Base-by-base conservation (phyloP, 148 eudicot species). In the Vaccinium vitisidaea region DNA sequence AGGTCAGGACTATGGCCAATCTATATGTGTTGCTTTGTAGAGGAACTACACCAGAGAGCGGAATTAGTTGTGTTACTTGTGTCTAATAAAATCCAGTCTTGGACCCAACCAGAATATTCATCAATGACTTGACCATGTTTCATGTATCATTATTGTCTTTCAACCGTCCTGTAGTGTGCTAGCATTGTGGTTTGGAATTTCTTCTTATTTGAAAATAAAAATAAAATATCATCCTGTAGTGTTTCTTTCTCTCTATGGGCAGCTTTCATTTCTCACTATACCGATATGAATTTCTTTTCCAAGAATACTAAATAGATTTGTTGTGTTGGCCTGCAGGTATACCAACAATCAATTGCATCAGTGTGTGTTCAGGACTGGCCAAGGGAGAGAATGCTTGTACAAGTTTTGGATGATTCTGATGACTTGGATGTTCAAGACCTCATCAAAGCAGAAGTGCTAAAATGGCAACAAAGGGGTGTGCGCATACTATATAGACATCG, bases 311-410 rank as follows among this genome's bases (percentile, higher is more conserved):
- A 21, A 46, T 83, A 39, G 43, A 52, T 46, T 49, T 73, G 30
- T 50, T 83, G 58, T 10, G 48, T 69, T 84, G 67, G 79, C 70
- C 53, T 81, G 81, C 92, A 96, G 99, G 99, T 96, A 58, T 96
- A 94, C 87, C 95, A 93, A 54, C 93, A 94, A 89, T 94, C 98
- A 39, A 94, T 96, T 87, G 95, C 91, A 85, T 90, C 99, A 25
- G 96, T 93, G 15, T 94, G 98, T 87, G 83, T 86, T 77, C 94
- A 88, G 87, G 99, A 96, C 83, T 96, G 99, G 99, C 99, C 99
- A 14, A 94, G 87, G 88, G 98, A 93, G 85, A 90, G 97, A 88
- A 92, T 96, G 98, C 94, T 96, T 80, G 94, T 96, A 65, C 99
- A 95, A 90, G 87, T 95, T 85, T 88, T 95, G 67, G 98, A 95